Evolutionary conservation across 1,284 basidiomycete genomes (phyloP).

Genomic region (Trichosporon sp.): DNA sequence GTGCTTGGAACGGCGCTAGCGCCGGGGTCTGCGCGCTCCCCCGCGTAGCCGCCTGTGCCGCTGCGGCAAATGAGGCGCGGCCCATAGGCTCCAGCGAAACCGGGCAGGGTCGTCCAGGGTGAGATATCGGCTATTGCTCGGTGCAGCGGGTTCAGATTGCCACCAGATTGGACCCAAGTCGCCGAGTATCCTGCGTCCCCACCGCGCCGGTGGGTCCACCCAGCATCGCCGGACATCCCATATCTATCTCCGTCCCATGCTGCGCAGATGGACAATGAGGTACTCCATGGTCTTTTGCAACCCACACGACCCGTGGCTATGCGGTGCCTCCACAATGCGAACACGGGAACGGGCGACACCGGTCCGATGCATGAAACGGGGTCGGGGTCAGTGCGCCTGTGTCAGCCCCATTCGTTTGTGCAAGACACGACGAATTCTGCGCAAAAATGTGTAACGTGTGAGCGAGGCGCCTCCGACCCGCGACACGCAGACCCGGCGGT

Average conservation of each 20-base stretch:
- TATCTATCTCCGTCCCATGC: neutral
- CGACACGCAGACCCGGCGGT: too few species aligned
- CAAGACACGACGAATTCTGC: too few species aligned
- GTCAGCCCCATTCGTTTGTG: neutral
- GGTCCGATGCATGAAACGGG: constrained; percentile 1
- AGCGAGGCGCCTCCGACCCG: neutral
- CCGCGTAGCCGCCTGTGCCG: neutral
- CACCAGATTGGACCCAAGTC: neutral
- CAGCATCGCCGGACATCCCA: too few species aligned
- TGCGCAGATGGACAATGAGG: neutral
- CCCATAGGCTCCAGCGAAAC: neutral
- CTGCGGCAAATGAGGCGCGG: neutral
- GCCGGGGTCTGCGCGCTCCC: neutral
- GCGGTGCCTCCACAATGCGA: neutral
- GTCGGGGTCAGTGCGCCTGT: neutral
- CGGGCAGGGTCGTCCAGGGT: too few species aligned
- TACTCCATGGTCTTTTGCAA: neutral
- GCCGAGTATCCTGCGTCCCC: neutral
- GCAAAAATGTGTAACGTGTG: neutral
- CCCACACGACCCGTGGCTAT: neutral
- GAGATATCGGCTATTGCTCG: constrained; percentile 4
- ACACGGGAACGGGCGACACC: neutral
- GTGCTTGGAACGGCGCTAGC: constrained; percentile 1
- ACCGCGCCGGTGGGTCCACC: too few species aligned
- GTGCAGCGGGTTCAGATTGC: neutral